Evolutionary conservation across 148 eudicot species (phyloP).

Genomic region (Cornus suecica): DNA sequence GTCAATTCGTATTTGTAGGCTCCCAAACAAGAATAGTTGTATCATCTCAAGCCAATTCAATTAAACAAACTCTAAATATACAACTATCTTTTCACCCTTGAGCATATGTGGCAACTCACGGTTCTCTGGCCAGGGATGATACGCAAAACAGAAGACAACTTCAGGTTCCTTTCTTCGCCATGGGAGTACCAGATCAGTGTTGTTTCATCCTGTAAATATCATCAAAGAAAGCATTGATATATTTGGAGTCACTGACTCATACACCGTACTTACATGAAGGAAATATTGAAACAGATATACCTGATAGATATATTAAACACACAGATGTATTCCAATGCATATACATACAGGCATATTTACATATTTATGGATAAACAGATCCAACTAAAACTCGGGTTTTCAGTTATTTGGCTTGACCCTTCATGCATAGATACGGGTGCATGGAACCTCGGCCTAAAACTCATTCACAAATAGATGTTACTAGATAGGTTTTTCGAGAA

Average conservation of each 20-base stretch:
- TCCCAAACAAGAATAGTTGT: background rate
- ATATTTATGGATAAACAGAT: background rate
- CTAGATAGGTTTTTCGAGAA: background rate
- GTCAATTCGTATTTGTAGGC: background rate
- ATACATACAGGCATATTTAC: background rate
- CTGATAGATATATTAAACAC: background rate
- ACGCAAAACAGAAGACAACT: conserved; percentile 57
- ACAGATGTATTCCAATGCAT: background rate
- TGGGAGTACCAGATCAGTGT: conserved; percentile 79
- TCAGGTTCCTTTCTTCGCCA: conserved; percentile 73
- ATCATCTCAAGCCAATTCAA: background rate
- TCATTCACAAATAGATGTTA: background rate
- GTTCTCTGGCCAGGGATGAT: conserved; percentile 95
- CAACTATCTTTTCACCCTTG: conserved; percentile 2
- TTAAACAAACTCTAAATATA: background rate
- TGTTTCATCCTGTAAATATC: conserved; percentile 68
- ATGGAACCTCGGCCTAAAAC: background rate
- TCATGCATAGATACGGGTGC: too few species aligned
- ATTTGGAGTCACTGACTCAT: background rate
- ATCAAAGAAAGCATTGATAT: background rate
- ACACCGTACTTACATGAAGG: background rate
- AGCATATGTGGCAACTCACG: conserved; percentile 53
- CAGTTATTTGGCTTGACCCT: background rate
- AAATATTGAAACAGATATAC: background rate
- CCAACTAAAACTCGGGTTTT: background rate